These are phyloP conservation scores for Tolypocladium album DNA, from an alignment of 2,329 filamentous ascomycete genomes.

Conservation along the genomic window DNA sequence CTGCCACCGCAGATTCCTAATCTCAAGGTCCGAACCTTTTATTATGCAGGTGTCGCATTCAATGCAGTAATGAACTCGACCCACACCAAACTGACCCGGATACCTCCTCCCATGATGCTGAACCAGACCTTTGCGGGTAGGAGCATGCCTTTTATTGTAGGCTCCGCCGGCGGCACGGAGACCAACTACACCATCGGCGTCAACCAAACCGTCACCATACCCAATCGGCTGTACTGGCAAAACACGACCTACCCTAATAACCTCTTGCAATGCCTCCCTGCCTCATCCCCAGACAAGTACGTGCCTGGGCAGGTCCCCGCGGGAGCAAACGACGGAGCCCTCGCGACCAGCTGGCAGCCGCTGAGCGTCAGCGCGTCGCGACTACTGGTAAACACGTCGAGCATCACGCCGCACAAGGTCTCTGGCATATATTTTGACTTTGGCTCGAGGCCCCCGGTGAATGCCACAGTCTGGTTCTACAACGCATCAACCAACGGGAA, in stretches of 20 bases:
- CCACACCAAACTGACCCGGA: conserved; percentile 11
- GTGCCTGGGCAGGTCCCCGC: neutral
- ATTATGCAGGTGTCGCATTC: conserved; percentile 17
- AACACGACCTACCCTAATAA: conserved; percentile 46
- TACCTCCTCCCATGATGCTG: conserved; percentile 34
- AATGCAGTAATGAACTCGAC: conserved; percentile 13
- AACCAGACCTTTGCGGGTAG: conserved; percentile 40
- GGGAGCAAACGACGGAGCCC: neutral
- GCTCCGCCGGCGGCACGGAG: conserved; percentile 26
- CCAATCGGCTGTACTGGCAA: conserved; percentile 46
- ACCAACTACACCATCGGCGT: conserved; percentile 32
- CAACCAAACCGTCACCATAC: conserved; percentile 39
- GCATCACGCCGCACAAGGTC: neutral
- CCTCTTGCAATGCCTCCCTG: conserved; percentile 52
- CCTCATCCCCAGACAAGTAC: conserved; percentile 33
- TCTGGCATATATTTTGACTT: neutral
- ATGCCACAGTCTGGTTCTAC: neutral
- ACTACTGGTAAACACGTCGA: neutral
- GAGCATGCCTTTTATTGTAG: conserved; percentile 49
- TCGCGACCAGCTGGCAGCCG: neutral
- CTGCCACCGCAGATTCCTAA: conserved; percentile 44
- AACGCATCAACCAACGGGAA: neutral
- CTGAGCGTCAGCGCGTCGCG: neutral
- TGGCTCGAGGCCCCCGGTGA: neutral
- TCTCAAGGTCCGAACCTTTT: conserved; percentile 25